Percentiles rank a stretch among this genome's conserved stretches.
phyloP scores from a whole-genome alignment of 2,329 filamentous ascomycete species.

The Amphichorda felina region DNA sequence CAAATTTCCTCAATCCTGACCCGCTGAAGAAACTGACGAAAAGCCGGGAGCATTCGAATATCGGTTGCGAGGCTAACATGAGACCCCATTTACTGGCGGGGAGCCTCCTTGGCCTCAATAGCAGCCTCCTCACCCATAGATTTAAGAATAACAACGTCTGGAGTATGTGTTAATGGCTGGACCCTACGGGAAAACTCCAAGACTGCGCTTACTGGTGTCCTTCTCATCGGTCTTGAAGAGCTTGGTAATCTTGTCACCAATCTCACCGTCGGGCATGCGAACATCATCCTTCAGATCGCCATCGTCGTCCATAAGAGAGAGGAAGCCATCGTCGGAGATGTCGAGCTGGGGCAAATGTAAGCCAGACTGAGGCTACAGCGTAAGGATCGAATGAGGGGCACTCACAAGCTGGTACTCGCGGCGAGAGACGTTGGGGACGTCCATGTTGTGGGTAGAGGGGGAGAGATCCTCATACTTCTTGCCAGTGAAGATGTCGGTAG shows the following conservation, averaged over 20 bases:
- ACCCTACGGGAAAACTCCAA: too few species aligned
- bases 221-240: constrained; percentile 77
- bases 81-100: constrained; percentile 28
- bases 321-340: constrained; percentile 86
- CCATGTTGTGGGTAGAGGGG: constrained; percentile 96
- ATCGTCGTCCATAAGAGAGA: constrained; percentile 82
- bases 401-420: constrained; percentile 91
- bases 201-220: constrained; percentile 85
- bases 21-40: neutral
- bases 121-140: constrained; percentile 93
- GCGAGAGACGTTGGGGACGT: constrained; percentile 88
- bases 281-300: constrained; percentile 91
- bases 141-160: constrained; percentile 84
- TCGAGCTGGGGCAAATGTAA: constrained; percentile 53
- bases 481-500: constrained; percentile 97
- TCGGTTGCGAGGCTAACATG: too few species aligned
- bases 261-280: constrained; percentile 78
- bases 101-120: constrained; percentile 91
- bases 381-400: constrained; percentile 11
- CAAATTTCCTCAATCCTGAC: neutral
- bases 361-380: constrained; percentile 1
- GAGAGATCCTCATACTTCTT: constrained; percentile 99
- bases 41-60: neutral
- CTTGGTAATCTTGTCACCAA: constrained; percentile 76
- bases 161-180: too few species aligned